A percentile compares a stretch with the other conserved stretches of the same genome.
Conservation (phyloP, 768 basidiomycete species). For the Naganishia vaughanmartiniae region DNA sequence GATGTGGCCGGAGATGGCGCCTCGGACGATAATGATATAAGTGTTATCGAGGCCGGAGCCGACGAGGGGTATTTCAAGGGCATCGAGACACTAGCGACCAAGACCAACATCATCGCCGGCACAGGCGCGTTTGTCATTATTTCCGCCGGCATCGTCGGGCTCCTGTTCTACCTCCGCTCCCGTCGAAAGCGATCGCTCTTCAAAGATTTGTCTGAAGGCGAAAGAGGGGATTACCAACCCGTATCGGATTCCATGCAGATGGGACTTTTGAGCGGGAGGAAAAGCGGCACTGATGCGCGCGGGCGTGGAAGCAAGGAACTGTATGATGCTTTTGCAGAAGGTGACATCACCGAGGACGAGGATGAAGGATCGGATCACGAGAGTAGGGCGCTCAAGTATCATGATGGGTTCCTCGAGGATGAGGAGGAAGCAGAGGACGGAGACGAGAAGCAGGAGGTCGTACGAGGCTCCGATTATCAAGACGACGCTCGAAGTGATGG, state of each 20-base stretch:
- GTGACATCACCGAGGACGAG: conserved; percentile 64
- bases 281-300: not conserved
- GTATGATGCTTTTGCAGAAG: conserved; percentile 95
- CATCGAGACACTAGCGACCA: conserved; percentile 53
- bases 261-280: conserved; percentile 60
- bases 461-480: not conserved
- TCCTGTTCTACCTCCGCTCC: conserved; percentile 78
- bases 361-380: conserved; percentile 61
- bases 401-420: conserved; percentile 79
- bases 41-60: conserved; percentile 35
- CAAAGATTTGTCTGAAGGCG: conserved; percentile 35
- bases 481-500: not conserved
- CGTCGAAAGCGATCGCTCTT: conserved; percentile 52
- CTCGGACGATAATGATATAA: conserved; percentile 39
- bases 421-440: conserved; percentile 28
- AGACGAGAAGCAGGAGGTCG: not conserved
- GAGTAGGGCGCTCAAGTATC: conserved; percentile 67
- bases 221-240: conserved; percentile 46
- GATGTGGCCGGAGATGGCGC: not conserved
- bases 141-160: conserved; percentile 65
- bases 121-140: conserved; percentile 74
- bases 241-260: conserved; percentile 69
- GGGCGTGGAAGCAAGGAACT: conserved; percentile 68
- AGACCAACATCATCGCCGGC: conserved; percentile 68
- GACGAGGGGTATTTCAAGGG: conserved; percentile 50